Conservation (phyloP, 495 filamentous ascomycete genomes). For the Talaromyces wortmannii region DNA sequence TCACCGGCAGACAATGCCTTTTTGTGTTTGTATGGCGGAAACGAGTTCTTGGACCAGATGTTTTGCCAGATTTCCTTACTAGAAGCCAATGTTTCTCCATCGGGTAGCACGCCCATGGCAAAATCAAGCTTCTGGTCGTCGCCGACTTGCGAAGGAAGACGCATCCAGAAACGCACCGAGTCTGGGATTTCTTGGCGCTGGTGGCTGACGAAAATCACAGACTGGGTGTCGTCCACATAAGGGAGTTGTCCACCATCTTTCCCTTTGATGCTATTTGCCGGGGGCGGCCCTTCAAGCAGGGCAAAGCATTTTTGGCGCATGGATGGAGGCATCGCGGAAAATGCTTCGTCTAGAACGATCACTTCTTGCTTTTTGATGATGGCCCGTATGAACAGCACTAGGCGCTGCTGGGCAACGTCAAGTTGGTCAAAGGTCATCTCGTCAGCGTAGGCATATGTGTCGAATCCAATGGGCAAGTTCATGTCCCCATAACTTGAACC, state of each 20-base stretch:
- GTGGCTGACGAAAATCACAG: conserved; percentile 82
- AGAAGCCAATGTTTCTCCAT: neutral
- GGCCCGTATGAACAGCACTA: conserved; percentile 79
- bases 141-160: conserved; percentile 56
- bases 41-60: neutral
- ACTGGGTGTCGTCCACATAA: conserved; percentile 56
- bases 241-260: neutral
- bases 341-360: conserved; percentile 87
- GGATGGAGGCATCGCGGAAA: conserved; percentile 77
- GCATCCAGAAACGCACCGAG: conserved; percentile 71
- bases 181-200: conserved; percentile 83
- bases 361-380: conserved; percentile 78
- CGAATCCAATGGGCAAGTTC: neutral
- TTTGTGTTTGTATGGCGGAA: no score
- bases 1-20: no score
- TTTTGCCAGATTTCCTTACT: neutral
- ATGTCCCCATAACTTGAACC: no score
- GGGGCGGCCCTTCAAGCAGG: conserved; percentile 52
- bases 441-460: conserved; percentile 53
- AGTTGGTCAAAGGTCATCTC: conserved; percentile 64
- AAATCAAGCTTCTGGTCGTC: conserved; percentile 27
- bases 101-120: conserved; percentile 22
- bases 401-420: conserved; percentile 70
- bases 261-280: neutral
- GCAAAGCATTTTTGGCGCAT: conserved; percentile 78